Conservation (phyloP, 441 rosid genomes). For the Eruca vesicaria region DNA sequence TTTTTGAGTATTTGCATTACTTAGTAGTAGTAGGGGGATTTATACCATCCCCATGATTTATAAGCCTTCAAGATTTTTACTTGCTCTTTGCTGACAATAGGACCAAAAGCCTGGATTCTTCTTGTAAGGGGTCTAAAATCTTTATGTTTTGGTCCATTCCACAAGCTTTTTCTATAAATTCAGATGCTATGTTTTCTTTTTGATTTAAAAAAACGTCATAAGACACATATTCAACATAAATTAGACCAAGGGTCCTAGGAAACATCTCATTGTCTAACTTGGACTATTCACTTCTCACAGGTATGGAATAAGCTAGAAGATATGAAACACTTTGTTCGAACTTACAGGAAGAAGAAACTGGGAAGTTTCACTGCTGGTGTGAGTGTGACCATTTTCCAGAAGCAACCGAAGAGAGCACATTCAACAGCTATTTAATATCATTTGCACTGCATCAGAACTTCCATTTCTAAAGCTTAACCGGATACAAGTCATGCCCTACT, state of each 20-base stretch:
- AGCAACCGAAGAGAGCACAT: slow-evolving; percentile 92
- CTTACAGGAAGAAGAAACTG: slow-evolving; percentile 91
- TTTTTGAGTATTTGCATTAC: not conserved
- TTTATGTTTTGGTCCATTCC: slow-evolving; percentile 77
- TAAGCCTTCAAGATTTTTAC: slow-evolving; percentile 13
- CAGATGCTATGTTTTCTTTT: slow-evolving; percentile 69
- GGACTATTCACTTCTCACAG: no score
- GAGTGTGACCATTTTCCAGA: slow-evolving; percentile 98
- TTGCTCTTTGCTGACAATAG: slow-evolving; percentile 78
- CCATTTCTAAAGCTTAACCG: no score
- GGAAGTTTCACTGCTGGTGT: slow-evolving; percentile 95
- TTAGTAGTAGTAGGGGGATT: slow-evolving; percentile 54
- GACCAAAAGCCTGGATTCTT: slow-evolving; percentile 94
- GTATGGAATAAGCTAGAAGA: no score
- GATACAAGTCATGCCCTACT: not conserved
- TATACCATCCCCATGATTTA: slow-evolving; percentile 89
- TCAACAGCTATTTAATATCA: slow-evolving; percentile 70
- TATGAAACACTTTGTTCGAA: slow-evolving; percentile 37
- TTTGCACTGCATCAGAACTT: slow-evolving; percentile 14
- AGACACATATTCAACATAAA: not conserved
- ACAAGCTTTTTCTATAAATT: slow-evolving; percentile 65
- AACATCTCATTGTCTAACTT: not conserved
- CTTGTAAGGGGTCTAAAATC: slow-evolving; percentile 87
- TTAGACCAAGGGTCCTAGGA: not conserved
- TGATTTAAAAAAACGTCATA: not conserved